Percentiles rank a stretch among this genome's conserved stretches.
Evolutionary conservation across 2,329 filamentous ascomycete genomes (phyloP).

Genomic region (Phialophora chinensis): DNA sequence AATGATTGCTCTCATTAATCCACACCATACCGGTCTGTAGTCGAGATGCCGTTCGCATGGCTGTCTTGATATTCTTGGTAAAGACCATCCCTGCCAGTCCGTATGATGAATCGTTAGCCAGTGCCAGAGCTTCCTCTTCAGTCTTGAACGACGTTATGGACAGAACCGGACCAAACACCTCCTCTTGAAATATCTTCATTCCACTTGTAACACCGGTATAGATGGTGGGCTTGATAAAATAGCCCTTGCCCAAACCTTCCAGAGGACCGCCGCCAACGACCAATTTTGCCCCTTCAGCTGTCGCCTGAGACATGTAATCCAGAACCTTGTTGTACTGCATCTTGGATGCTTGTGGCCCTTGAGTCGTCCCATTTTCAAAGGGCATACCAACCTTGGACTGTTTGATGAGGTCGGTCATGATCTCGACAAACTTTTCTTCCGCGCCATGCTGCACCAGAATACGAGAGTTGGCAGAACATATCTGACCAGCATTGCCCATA

Average conservation of each 20-base stretch:
- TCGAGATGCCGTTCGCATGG: conserved; percentile 52
- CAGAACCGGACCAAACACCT: conserved; percentile 60
- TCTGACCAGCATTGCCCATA: conserved; percentile 55
- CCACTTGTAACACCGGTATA: conserved; percentile 45
- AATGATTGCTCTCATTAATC: conserved; percentile 68
- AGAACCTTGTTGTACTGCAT: too few relatives aligned
- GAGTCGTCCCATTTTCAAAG: too few relatives aligned
- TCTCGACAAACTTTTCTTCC: too few relatives aligned
- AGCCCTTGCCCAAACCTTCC: conserved; percentile 53
- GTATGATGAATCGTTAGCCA: conserved; percentile 59
- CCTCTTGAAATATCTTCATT: conserved; percentile 45
- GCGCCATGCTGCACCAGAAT: too few relatives aligned
- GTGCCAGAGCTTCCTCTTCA: conserved; percentile 53
- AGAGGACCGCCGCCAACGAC: too few relatives aligned
- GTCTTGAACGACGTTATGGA: conserved; percentile 54
- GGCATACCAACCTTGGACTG: too few relatives aligned
- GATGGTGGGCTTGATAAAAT: conserved; percentile 57
- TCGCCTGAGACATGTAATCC: too few relatives aligned
- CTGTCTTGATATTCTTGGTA: conserved; percentile 56
- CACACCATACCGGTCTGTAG: conserved; percentile 57
- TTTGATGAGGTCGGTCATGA: too few relatives aligned
- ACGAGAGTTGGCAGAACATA: conserved; percentile 55
- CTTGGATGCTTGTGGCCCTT: too few relatives aligned
- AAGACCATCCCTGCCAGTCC: conserved; percentile 58
- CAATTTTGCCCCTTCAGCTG: too few relatives aligned